Percentiles rank a stretch among this genome's conserved stretches.
Evolutionary conservation across 2,329 filamentous ascomycete species (phyloP).

Genomic region (Cercospora beticola): DNA sequence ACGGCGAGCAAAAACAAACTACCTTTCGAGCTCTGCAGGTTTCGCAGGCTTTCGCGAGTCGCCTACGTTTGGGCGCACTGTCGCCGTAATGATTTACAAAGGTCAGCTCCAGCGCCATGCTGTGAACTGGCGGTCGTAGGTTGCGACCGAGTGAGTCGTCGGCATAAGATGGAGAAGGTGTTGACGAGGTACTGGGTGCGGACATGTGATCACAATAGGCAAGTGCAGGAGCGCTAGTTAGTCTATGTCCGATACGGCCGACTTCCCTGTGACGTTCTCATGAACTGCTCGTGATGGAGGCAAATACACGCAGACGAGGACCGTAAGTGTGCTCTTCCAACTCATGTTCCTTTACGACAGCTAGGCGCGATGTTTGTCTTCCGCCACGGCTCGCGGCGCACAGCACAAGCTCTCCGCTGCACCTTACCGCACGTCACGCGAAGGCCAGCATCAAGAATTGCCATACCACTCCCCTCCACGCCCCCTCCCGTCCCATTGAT

Average conservation of each 20-base stretch:
- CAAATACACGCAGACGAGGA: neutral
- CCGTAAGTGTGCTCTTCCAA: neutral
- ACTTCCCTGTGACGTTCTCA: neutral
- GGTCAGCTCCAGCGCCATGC: slow-evolving; percentile 34
- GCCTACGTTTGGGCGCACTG: slow-evolving; percentile 33
- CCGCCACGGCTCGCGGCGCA: slow-evolving; percentile 27
- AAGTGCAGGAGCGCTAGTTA: neutral
- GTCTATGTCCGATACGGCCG: neutral
- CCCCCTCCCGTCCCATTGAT: slow-evolving; percentile 47
- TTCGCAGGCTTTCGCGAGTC: slow-evolving; percentile 38
- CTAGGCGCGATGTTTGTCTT: slow-evolving; percentile 30
- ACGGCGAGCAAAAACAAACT: neutral
- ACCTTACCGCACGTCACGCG: neutral
- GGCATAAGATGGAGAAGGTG: neutral
- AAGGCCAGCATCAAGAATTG: slow-evolving; percentile 33
- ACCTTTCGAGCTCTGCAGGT: slow-evolving; percentile 36
- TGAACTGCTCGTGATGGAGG: neutral
- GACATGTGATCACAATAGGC: neutral
- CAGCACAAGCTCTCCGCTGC: slow-evolving; percentile 5
- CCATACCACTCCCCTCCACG: slow-evolving; percentile 32
- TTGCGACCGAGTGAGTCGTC: neutral
- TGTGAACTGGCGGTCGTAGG: neutral
- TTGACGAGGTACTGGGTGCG: neutral
- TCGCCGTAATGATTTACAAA: slow-evolving; percentile 39
- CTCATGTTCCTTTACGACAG: neutral